Percentiles rank a stretch among this genome's conserved stretches.
Conservation (phyloP, 139 green algal genomes). For the Micractinium sp. region DNA sequence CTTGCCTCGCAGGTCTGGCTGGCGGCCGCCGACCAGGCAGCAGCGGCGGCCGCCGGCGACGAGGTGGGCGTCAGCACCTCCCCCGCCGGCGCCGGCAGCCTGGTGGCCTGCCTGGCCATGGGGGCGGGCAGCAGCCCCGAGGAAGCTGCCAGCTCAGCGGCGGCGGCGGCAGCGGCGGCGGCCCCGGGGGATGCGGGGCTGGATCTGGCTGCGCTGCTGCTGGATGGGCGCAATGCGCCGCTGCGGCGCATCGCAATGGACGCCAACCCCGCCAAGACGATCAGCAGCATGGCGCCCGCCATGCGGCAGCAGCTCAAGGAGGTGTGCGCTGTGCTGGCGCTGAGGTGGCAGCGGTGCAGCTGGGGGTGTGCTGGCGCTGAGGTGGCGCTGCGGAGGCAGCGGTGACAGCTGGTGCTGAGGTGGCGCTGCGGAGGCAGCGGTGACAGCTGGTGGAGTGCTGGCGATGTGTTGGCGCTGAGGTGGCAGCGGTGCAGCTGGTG, state of each 20-base stretch:
- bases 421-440: not conserved
- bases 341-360: not conserved
- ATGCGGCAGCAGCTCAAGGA: slow-evolving; percentile 26
- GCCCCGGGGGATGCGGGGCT: slow-evolving; percentile 1
- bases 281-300: slow-evolving; percentile 28
- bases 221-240: slow-evolving; percentile 43
- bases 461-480: not conserved
- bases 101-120: too few relatives aligned
- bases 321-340: not conserved
- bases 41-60: not conserved
- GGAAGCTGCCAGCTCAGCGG: too few relatives aligned
- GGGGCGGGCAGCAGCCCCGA: too few relatives aligned
- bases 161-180: too few relatives aligned
- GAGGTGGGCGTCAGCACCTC: not conserved
- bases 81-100: too few relatives aligned
- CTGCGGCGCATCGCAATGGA: slow-evolving; percentile 41
- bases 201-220: slow-evolving; percentile 35
- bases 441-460: not conserved
- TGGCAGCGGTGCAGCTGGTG: too few relatives aligned
- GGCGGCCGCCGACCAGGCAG: slow-evolving; percentile 34
- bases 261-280: slow-evolving; percentile 40
- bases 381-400: not conserved
- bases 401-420: too few relatives aligned
- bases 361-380: too few relatives aligned
- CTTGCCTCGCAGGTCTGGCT: slow-evolving; percentile 8